Base-by-base conservation (phyloP, 768 basidiomycete species). In the Auricularia cornea region DNA sequence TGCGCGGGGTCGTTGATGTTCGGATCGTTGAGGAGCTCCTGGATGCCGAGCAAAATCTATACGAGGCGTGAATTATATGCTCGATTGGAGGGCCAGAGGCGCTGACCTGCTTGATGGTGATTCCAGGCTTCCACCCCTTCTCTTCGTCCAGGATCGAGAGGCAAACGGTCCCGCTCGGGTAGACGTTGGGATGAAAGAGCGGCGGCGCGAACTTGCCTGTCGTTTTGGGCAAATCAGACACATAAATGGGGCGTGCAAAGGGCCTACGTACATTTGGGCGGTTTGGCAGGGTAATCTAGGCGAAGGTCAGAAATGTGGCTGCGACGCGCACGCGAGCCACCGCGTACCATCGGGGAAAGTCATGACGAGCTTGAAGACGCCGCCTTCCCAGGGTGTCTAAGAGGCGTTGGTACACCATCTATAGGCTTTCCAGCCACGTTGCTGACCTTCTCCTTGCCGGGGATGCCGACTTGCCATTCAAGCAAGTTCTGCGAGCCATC, bases 381-480 rank as follows among this genome's bases (percentile, higher is more conserved):
- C 97, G 41, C 88, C 89, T 70, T 96, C 97, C 97, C 97, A 99
- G 66, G 93, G 78, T 2, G 97, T 98, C 97, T 99, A 72, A 48
- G 33, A 64, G 33, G 30, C 60, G 28, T 61, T 48, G 67, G 65
- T 35, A 51, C 38, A 57, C 64, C 64, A 66, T 60, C 60, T 38
- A 62, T 59, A 64, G 59, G 54, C 40, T 59, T 44, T 62, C 44
- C 11, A 38, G 48, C 63, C 67, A 56, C 12, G 35, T 33, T 14
- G 83, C 91, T 76, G 75, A 97, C 97, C 64, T 81, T 81, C 59
- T 81, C 66, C 77, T 97, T 98, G 31, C 97, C 97, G 20, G 97
- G 97, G 68, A 99, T 98, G 28, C 97, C 97, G 2, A 97, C 94
- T 73, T 98, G 97, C 97, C 97, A 99, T 73, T 93, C 87, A 85